A percentile compares a stretch with the other conserved stretches of the same genome.
phyloP scores from a whole-genome alignment of 495 filamentous ascomycete genomes.

The Ascobolus immersus region DNA sequence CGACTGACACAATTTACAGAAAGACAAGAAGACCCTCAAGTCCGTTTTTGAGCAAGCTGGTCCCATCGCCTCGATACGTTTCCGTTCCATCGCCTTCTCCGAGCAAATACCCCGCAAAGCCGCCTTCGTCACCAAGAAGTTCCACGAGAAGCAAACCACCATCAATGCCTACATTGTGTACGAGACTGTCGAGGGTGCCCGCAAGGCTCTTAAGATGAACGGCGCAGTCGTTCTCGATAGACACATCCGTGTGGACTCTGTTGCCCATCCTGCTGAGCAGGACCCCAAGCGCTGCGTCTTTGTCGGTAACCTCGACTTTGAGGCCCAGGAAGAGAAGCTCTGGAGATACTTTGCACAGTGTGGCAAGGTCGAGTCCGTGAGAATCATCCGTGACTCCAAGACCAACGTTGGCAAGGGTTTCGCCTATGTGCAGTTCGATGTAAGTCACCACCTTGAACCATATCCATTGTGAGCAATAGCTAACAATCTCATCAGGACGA shows the following conservation, averaged over 20 bases:
- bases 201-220: conserved; percentile 59
- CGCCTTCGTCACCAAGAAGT: conserved; percentile 66
- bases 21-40: conserved; percentile 19
- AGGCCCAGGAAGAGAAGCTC: conserved; percentile 82
- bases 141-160: conserved; percentile 23
- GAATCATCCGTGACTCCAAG: conserved; percentile 67
- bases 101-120: conserved; percentile 68
- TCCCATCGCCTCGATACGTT: conserved; percentile 69
- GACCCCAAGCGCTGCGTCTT: conserved; percentile 84
- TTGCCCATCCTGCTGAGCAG: conserved; percentile 60
- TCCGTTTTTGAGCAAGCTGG: conserved; percentile 27
- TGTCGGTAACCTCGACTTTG: conserved; percentile 84
- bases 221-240: conserved; percentile 62
- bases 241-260: conserved; percentile 68
- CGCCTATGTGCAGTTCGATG: conserved; percentile 86
- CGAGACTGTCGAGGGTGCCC: conserved; percentile 39
- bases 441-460: conserved; percentile 13
- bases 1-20: conserved; percentile 1
- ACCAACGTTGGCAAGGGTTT: conserved; percentile 93
- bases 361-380: conserved; percentile 73
- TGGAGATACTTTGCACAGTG: conserved; percentile 65
- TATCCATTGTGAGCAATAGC: conserved; percentile 2
- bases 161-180: conserved; percentile 91
- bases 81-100: conserved; percentile 70
- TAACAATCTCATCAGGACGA: conserved; percentile 28